These are phyloP conservation scores for Perkinsela sp. DNA, from an alignment of 208 protist species.

Conservation along the genomic window DNA sequence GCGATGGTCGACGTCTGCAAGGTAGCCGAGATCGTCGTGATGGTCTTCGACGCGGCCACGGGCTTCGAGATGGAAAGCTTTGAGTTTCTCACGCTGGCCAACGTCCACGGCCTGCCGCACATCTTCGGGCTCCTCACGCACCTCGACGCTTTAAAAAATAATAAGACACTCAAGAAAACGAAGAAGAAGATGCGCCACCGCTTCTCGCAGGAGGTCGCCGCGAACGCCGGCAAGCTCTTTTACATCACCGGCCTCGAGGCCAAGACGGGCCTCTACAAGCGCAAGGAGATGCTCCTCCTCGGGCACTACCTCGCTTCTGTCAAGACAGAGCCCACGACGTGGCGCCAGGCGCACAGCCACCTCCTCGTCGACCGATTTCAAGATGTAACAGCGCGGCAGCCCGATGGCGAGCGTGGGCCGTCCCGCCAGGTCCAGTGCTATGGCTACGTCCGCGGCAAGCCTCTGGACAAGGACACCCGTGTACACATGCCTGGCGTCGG, in stretches of 20 bases:
- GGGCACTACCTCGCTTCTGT: slow-evolving; percentile 79
- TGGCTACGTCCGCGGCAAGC: slow-evolving; percentile 86
- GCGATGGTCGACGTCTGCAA: slow-evolving; percentile 94
- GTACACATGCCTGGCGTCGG: slow-evolving; percentile 90
- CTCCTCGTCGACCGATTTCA: slow-evolving; percentile 83
- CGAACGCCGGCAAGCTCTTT: slow-evolving; percentile 79
- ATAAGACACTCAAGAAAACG: slow-evolving; percentile 75
- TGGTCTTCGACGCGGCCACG: slow-evolving; percentile 87
- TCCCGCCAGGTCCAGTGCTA: slow-evolving; percentile 73
- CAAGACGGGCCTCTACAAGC: slow-evolving; percentile 77
- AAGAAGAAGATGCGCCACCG: slow-evolving; percentile 90
- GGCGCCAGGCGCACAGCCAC: slow-evolving; percentile 86
- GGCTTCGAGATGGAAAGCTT: slow-evolving; percentile 99
- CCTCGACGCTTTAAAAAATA: slow-evolving; percentile 85
- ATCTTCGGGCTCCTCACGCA: slow-evolving; percentile 96
- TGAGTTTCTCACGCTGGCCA: slow-evolving; percentile 96
- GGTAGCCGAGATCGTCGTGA: slow-evolving; percentile 83
- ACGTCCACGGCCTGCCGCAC: slow-evolving; percentile 91
- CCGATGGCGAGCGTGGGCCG: slow-evolving; percentile 11
- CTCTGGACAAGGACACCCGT: slow-evolving; percentile 60
- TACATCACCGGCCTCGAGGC: slow-evolving; percentile 81
- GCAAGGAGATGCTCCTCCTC: slow-evolving; percentile 86
- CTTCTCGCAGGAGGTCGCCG: slow-evolving; percentile 68
- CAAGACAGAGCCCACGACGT: slow-evolving; percentile 83
- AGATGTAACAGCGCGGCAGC: slow-evolving; percentile 73